Conservation (phyloP, 306 rosid genomes). For the Citrullus amarus region DNA sequence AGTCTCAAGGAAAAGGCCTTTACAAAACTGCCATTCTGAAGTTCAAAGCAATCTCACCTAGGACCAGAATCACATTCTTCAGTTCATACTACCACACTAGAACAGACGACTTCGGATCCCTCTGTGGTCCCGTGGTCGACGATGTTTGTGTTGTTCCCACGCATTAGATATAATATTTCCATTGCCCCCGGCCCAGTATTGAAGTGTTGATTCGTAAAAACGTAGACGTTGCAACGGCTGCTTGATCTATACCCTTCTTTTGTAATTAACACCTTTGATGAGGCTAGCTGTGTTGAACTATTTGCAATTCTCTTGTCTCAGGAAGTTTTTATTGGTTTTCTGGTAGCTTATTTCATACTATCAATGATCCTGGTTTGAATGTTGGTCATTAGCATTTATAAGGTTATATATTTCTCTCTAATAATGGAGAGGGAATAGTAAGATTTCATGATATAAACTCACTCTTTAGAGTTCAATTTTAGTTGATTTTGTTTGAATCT, state of each 20-base stretch:
- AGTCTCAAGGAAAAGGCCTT: conserved; percentile 61
- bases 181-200: background rate
- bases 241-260: background rate
- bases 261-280: conserved; percentile 7
- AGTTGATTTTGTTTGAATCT: background rate
- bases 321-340: background rate
- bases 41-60: conserved; percentile 50
- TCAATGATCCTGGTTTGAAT: background rate
- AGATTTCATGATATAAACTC: background rate
- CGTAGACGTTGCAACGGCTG: conserved; percentile 3
- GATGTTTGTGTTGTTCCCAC: conserved; percentile 44
- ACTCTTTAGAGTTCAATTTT: background rate
- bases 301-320: background rate
- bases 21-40: conserved; percentile 42
- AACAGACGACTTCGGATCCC: conserved; percentile 65
- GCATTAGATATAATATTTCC: conserved; percentile 12
- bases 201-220: background rate
- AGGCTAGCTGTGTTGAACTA: conserved; percentile 1
- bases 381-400: background rate
- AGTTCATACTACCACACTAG: conserved; percentile 84
- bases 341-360: background rate
- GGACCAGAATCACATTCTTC: conserved; percentile 83
- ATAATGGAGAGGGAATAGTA: background rate
- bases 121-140: conserved; percentile 88
- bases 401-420: background rate